Conservation (phyloP, 2,329 filamentous ascomycete genomes). For the Nemania bipapillata region DNA sequence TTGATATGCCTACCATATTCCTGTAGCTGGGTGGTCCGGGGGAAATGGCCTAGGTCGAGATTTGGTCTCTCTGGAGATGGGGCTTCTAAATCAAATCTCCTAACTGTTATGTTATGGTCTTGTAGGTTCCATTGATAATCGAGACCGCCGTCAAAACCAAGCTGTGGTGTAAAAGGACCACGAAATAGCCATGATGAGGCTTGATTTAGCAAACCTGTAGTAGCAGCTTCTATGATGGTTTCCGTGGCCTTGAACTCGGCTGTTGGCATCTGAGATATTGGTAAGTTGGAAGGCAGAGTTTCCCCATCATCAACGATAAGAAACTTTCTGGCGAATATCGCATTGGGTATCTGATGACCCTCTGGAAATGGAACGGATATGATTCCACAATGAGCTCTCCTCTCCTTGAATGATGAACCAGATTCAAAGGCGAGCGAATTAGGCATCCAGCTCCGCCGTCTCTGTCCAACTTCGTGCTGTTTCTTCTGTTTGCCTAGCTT, state of each 20-base stretch:
- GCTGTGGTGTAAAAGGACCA: conserved; percentile 59
- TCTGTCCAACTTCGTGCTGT: conserved; percentile 40
- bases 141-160: conserved; percentile 59
- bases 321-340: conserved; percentile 59
- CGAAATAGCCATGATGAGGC: conserved; percentile 51
- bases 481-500: conserved; percentile 40
- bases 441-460: conserved; percentile 48
- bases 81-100: conserved; percentile 42
- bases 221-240: conserved; percentile 47
- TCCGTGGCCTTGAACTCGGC: conserved; percentile 57
- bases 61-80: conserved; percentile 15
- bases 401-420: conserved; percentile 38
- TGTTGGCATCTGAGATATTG: conserved; percentile 54
- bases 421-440: conserved; percentile 43
- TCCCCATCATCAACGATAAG: conserved; percentile 51
- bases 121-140: conserved; percentile 55
- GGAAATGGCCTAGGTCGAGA: neutral
- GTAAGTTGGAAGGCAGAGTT: conserved; percentile 51
- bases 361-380: conserved; percentile 49
- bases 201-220: conserved; percentile 45
- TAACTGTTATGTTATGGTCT: conserved; percentile 37
- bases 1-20: neutral
- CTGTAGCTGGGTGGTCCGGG: neutral
- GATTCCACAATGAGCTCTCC: conserved; percentile 23
- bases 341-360: conserved; percentile 56